phyloP scores from a whole-genome alignment of 2,329 filamentous ascomycete species.

The Aspergillus fructus region DNA sequence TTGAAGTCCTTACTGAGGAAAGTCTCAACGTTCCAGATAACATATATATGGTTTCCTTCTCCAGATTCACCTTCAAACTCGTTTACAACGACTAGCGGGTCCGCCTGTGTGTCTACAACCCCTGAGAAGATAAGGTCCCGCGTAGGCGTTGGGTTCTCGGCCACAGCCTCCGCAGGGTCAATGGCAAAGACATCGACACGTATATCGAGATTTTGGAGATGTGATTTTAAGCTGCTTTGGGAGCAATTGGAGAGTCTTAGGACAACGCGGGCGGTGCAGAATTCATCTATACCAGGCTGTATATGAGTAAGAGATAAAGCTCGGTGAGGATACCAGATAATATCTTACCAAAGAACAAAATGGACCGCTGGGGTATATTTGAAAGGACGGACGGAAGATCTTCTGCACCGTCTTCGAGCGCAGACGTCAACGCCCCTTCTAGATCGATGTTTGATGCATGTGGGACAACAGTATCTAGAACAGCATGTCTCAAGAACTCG shows the following conservation, averaged over 20 bases:
- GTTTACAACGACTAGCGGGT: constrained; percentile 47
- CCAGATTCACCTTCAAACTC: constrained; percentile 41
- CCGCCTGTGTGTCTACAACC: constrained; percentile 36
- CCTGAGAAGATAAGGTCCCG: constrained; percentile 46
- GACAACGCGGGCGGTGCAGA: constrained; percentile 51
- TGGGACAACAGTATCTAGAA: constrained; percentile 46
- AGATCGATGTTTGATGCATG: constrained; percentile 40
- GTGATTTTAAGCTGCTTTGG: constrained; percentile 47
- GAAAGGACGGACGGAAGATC: constrained; percentile 47
- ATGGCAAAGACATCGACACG: constrained; percentile 51
- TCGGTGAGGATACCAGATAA: constrained; percentile 2
- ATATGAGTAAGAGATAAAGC: constrained; percentile 49
- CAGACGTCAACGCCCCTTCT: constrained; percentile 42
- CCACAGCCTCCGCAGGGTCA: constrained; percentile 41
- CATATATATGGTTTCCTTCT: constrained; percentile 41
- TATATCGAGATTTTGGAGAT: constrained; percentile 50
- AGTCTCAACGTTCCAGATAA: constrained; percentile 46
- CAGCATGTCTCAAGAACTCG: constrained; percentile 43
- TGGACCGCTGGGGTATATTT: constrained; percentile 50
- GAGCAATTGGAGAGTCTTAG: constrained; percentile 53
- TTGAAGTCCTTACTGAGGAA: constrained; percentile 37
- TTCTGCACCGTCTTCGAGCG: constrained; percentile 46
- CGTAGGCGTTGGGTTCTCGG: constrained; percentile 37
- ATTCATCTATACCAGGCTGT: constrained; percentile 53
- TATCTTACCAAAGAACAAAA: constrained; percentile 52